A percentile compares a stretch with the other conserved stretches of the same genome.
These are phyloP conservation scores for Petunia secreta DNA, from an alignment of 257 asterid genomes.

Conservation along the genomic window DNA sequence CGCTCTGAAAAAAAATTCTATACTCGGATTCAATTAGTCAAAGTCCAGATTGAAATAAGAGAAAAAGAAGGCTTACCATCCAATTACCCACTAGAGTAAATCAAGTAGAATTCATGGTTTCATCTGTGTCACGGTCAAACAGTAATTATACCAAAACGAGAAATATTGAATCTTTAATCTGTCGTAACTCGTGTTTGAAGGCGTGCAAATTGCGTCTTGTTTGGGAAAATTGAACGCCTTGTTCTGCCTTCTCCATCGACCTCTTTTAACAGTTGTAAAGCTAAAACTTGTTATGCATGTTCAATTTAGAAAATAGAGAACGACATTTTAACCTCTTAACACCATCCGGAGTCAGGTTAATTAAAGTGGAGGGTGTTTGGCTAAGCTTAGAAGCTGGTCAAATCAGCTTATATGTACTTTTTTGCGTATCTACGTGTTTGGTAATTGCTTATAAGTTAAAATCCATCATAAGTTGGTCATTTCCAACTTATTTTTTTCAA, in stretches of 20 bases:
- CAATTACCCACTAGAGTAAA: background rate
- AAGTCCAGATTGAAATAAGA: too few relatives aligned
- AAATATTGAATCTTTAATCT: background rate
- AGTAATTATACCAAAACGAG: background rate
- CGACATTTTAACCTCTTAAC: constrained; percentile 6
- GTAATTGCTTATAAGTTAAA: too few relatives aligned
- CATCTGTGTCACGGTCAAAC: background rate
- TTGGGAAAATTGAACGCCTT: background rate
- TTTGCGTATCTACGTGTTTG: too few relatives aligned
- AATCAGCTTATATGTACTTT: too few relatives aligned
- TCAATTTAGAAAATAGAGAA: background rate
- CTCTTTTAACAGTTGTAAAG: background rate
- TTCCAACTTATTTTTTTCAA: too few relatives aligned
- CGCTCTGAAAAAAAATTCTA: too few relatives aligned
- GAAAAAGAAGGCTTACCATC: too few relatives aligned
- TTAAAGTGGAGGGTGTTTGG: too few relatives aligned
- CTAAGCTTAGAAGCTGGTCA: too few relatives aligned
- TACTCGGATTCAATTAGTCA: too few relatives aligned
- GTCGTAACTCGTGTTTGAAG: background rate
- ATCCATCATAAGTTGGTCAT: too few relatives aligned
- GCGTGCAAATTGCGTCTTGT: background rate
- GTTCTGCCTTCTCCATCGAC: background rate
- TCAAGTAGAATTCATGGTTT: background rate
- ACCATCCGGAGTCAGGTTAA: background rate
- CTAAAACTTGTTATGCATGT: background rate